Conservation (phyloP, 371 early-diverging fungal genomes). For the Haplosporangium sp. region DNA sequence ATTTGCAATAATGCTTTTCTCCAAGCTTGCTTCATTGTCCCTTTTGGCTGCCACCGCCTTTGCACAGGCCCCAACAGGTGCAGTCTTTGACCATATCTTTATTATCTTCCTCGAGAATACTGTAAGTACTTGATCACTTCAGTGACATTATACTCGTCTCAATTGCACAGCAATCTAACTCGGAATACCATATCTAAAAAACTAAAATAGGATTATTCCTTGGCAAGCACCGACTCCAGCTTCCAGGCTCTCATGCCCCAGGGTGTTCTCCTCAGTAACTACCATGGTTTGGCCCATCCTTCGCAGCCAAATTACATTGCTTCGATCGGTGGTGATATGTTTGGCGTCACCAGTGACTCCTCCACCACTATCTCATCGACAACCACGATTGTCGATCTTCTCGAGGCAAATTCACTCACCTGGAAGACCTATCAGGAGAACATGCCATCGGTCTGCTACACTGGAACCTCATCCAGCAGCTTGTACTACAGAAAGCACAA, state of each 20-base stretch:
- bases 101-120: background rate
- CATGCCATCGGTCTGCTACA: conserved; percentile 59
- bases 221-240: conserved; percentile 16
- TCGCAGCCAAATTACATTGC: conserved; percentile 61
- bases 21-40: background rate
- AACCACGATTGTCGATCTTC: conserved; percentile 65
- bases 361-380: conserved; percentile 48
- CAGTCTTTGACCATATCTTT: background rate
- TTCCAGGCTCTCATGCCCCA: conserved; percentile 11
- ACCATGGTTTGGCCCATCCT: conserved; percentile 58
- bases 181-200: background rate
- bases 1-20: background rate
- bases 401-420: conserved; percentile 67
- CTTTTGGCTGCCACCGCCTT: background rate
- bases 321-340: conserved; percentile 56
- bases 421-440: conserved; percentile 80
- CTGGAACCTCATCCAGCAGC: conserved; percentile 23
- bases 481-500: conserved; percentile 69
- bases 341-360: conserved; percentile 56
- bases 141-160: background rate
- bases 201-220: conserved; percentile 14
- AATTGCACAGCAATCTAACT: background rate
- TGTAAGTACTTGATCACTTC: background rate
- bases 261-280: conserved; percentile 42
- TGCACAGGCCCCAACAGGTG: background rate